Base-by-base conservation (phyloP, 805 yeast species). In the Ogataea degrootiae region DNA sequence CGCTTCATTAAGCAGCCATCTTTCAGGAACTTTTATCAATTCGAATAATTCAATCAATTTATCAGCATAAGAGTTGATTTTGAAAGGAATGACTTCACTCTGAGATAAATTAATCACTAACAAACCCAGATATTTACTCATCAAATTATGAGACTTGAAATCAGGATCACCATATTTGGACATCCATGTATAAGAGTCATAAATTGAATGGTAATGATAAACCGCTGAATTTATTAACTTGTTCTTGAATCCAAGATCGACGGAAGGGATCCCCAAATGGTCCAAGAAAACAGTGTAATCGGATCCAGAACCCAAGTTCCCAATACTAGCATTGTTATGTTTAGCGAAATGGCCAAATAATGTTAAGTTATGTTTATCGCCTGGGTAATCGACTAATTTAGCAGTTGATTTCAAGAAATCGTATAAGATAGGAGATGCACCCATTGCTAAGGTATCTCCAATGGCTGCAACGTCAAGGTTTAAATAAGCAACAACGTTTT, bases 171-270 rank as follows among this genome's bases (percentile, higher is more conserved):
- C 85, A 60, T 63, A 75, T 5, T 65, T 70, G 35, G 72, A 71
- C 83, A 85, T 82, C 92, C 92, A 85, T 53, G 79, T 70, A 62
- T 68, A 80, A 0, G 87, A 82, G 63, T 84, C 90, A 59, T 82
- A 85, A 60, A 82, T 80, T 16, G 91, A 83, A 60, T 85, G 92
- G 62, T 85, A 83, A 50, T 83, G 91, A 60, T 85, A 85, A 7
- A 83, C 79, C 0, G 89, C 73, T 43, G 81, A 85, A 8, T 61
- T 68, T 12, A 60, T 56, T 9, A 72, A 68, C 17, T 57, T 63
- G 38, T 59, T 58, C 6, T 37, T 42, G 59, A 83, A 85, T 0
- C 83, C 85, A 42, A 82, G 48, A 62, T 83, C 85, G n/a, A 77
- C 66, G 0, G 84, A 74, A 2, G 84, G 75, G 39, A 80, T 76